These are phyloP conservation scores for Terana coerulea DNA, from an alignment of 768 basidiomycete genomes.

Conservation along the genomic window DNA sequence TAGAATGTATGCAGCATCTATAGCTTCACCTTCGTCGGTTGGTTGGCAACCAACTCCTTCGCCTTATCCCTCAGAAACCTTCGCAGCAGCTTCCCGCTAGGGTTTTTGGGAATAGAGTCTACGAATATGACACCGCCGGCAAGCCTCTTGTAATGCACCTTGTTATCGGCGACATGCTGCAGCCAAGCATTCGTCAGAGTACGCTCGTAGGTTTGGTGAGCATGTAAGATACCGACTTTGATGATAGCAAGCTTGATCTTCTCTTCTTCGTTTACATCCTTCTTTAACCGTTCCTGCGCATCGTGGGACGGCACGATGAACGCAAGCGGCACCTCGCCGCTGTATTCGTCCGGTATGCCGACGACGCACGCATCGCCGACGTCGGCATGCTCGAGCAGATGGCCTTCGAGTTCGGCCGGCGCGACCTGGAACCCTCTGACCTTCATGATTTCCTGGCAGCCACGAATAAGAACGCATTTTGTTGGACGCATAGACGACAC, in stretches of 20 bases:
- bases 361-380: conserved; percentile 43
- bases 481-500: conserved; percentile 2
- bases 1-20: no score
- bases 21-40: conserved; percentile 17
- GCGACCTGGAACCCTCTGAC: conserved; percentile 45
- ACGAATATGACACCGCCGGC: conserved; percentile 37
- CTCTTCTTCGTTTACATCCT: conserved; percentile 29
- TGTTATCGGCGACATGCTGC: conserved; percentile 29
- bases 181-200: neutral
- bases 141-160: conserved; percentile 34
- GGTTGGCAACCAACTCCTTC: conserved; percentile 15
- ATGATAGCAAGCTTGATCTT: conserved; percentile 42
- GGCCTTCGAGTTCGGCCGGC: conserved; percentile 35
- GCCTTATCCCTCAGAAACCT: conserved; percentile 26
- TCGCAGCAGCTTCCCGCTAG: conserved; percentile 30
- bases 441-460: conserved; percentile 64
- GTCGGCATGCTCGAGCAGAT: conserved; percentile 36
- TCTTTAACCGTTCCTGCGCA: conserved; percentile 33
- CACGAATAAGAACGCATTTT: no score
- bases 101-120: conserved; percentile 32
- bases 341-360: conserved; percentile 67
- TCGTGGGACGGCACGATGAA: conserved; percentile 53
- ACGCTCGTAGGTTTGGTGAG: neutral
- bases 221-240: conserved; percentile 42
- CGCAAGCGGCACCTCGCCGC: conserved; percentile 70